Evolutionary conservation across 352 stramenopile genomes (phyloP).

Genomic region (Phytophthora hybrid): DNA sequence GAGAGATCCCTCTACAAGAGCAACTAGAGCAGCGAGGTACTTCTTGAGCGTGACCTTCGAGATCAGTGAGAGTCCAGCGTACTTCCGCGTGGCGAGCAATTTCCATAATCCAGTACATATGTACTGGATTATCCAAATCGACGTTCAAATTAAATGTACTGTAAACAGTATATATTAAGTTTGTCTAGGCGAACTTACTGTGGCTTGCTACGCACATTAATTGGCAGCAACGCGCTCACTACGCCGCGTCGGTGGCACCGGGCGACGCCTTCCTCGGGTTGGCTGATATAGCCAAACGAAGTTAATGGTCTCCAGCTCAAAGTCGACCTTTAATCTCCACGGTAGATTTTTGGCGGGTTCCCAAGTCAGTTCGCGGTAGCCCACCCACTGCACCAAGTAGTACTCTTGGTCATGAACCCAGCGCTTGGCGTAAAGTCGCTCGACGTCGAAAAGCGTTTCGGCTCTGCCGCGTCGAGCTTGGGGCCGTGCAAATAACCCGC

Average conservation of each 20-base stretch:
- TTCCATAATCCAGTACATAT: conserved; percentile 5
- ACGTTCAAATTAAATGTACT: background rate
- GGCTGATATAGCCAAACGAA: too few species aligned
- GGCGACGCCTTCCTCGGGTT: too few species aligned
- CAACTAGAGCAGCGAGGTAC: too few species aligned
- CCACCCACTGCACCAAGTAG: background rate
- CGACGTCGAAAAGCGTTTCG: background rate
- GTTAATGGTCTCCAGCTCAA: too few species aligned
- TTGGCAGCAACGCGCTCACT: too few species aligned
- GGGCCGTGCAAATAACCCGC: background rate
- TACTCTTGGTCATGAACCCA: background rate
- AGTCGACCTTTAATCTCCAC: too few species aligned
- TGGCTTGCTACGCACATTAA: background rate
- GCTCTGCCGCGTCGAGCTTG: background rate
- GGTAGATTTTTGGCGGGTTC: too few species aligned
- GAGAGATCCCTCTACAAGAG: too few species aligned
- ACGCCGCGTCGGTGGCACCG: too few species aligned
- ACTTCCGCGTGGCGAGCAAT: background rate
- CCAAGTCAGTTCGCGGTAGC: too few species aligned
- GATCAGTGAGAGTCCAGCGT: too few species aligned
- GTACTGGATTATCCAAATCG: background rate
- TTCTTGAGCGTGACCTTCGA: too few species aligned
- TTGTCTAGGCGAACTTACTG: background rate
- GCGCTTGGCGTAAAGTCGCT: background rate
- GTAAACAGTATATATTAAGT: background rate